phyloP scores from a whole-genome alignment of 192 early-diverging fungal genomes.

The Rhizophagus clarus region DNA sequence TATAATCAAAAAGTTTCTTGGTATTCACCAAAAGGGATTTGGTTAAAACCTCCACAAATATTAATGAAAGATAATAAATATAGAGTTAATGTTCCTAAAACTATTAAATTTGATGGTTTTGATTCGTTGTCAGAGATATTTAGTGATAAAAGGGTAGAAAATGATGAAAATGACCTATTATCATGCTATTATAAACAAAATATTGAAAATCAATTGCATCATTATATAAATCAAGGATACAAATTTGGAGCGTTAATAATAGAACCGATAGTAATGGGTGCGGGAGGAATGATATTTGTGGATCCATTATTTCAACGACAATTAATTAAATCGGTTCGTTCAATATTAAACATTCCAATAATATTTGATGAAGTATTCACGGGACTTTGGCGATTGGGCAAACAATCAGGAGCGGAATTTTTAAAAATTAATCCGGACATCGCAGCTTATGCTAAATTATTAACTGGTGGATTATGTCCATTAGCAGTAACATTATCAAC shows the following conservation, averaged over 20 bases:
- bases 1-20: constrained; percentile 72
- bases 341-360: constrained; percentile 51
- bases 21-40: constrained; percentile 68
- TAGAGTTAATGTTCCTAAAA: constrained; percentile 34
- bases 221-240: constrained; percentile 42
- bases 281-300: constrained; percentile 84
- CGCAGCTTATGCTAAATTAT: constrained; percentile 71
- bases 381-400: constrained; percentile 70
- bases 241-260: constrained; percentile 65
- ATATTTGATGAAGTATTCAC: constrained; percentile 86
- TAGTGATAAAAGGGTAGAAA: neutral
- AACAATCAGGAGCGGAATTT: constrained; percentile 49
- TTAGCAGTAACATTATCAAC: constrained; percentile 69
- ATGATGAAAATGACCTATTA: constrained; percentile 37
- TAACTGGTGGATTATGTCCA: constrained; percentile 78
- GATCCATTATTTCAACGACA: constrained; percentile 76
- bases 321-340: constrained; percentile 56
- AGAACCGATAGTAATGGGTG: constrained; percentile 80
- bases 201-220: constrained; percentile 43
- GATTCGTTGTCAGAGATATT: constrained; percentile 10
- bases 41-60: constrained; percentile 70
- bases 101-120: neutral
- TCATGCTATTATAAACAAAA: constrained; percentile 44
- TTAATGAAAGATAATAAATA: constrained; percentile 50
- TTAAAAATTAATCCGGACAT: constrained; percentile 66